A percentile compares a stretch with the other conserved stretches of the same genome.
phyloP scores from a whole-genome alignment of 768 basidiomycete genomes.

The Stropharia rugosoannulata region DNA sequence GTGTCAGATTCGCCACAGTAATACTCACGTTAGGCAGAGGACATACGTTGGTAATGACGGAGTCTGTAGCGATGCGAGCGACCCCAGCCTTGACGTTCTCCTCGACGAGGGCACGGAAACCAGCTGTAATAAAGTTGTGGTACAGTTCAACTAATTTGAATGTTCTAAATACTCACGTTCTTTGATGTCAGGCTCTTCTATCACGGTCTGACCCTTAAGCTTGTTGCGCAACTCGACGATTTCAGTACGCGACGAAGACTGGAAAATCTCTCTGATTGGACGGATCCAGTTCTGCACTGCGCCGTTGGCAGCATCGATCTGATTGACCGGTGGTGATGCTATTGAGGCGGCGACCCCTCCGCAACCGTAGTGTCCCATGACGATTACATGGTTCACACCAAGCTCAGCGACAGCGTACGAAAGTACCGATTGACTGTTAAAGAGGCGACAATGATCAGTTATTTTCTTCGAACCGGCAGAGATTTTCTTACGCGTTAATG shows the following conservation, averaged over 20 bases:
- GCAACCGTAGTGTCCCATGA: conserved; percentile 46
- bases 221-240: conserved; percentile 32
- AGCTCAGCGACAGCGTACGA: conserved; percentile 36
- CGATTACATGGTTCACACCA: conserved; percentile 37
- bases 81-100: conserved; percentile 39
- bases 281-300: conserved; percentile 41
- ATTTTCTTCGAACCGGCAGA: background rate
- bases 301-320: conserved; percentile 25
- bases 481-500: conserved; percentile 29
- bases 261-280: conserved; percentile 37
- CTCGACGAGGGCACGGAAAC: conserved; percentile 42
- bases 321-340: conserved; percentile 18
- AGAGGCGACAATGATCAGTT: background rate
- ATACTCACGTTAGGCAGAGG: background rate
- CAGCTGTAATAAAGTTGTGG: conserved; percentile 23
- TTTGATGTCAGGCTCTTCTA: conserved; percentile 26
- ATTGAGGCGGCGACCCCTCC: conserved; percentile 41
- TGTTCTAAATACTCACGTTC: conserved; percentile 24
- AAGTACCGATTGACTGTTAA: conserved; percentile 27
- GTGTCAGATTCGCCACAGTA: background rate
- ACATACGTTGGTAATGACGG: conserved; percentile 27
- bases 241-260: conserved; percentile 26
- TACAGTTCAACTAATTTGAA: background rate
- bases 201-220: conserved; percentile 12
- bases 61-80: conserved; percentile 23